Evolutionary conservation across 257 asterid species (phyloP), one percentile per base, ranked within the genome.

Genomic region (Salvia splendens): DNA sequence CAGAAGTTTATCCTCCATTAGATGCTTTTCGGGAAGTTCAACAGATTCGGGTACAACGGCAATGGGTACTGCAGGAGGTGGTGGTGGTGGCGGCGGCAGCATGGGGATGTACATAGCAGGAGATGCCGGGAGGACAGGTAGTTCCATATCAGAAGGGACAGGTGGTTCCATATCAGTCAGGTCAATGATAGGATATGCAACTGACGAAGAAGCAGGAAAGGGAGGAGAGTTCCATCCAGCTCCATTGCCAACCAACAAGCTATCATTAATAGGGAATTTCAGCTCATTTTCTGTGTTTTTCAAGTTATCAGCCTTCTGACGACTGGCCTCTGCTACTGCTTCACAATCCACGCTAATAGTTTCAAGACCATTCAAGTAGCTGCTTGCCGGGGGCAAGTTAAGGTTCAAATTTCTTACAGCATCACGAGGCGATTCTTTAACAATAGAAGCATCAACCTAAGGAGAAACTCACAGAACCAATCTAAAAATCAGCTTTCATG

Each of bases 261-360:
- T 81, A 69, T 91, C 90, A 41, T 88, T 84, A 38, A 84, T 87
- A 11, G 99, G 99, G 75, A 91, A 94, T 61, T 82, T 86, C 73
- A 75, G 69, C 54, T 94, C 96, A 59, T 82, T 87, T 24, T 88
- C 96, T 52, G 78, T 75, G 66, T 65, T 78, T 48, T 73, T 70
- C 12, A 74, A 73, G 60, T 65, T 70, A 17, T 8, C 55, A 32
- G 73, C 67, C 58, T 50, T 71, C 15, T 76, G 65, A 14, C 12
- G 66, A 68, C 41, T 73, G 46, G 73, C 81, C 73, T 73, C 79
- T n/a, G 72, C 75, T 33, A 49, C 9, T 2, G 91, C 81, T 58
- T 68, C 84, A 2, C 70, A 58, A 8, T 76, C 78, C 38, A 63
- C 76, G 12, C 54, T 62, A 3, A 78, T 62, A 67, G 72, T 80